Percentiles rank a stretch among this genome's conserved stretches.
These are phyloP conservation scores for Escovopsis weberi DNA, from an alignment of 2,329 filamentous ascomycete genomes.

Conservation along the genomic window DNA sequence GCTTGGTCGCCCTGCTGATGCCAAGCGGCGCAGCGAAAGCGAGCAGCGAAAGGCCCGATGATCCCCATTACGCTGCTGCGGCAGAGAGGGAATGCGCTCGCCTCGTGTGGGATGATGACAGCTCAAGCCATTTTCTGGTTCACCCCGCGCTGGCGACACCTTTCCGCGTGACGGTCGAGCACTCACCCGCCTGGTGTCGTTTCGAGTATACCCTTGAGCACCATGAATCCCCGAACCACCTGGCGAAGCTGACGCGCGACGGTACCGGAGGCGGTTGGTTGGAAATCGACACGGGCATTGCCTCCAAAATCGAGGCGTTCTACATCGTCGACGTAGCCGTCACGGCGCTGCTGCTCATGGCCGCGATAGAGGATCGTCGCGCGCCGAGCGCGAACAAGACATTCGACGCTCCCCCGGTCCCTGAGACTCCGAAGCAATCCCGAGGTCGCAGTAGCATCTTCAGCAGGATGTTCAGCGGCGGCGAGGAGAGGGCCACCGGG, in stretches of 20 bases:
- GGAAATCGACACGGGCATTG: slow-evolving; percentile 46
- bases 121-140: slow-evolving; percentile 43
- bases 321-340: slow-evolving; percentile 50
- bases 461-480: slow-evolving; percentile 16
- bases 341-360: slow-evolving; percentile 44
- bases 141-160: slow-evolving; percentile 49
- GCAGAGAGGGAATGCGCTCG: slow-evolving; percentile 56
- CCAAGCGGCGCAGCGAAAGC: slow-evolving; percentile 49
- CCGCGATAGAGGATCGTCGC: slow-evolving; percentile 40
- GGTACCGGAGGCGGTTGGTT: slow-evolving; percentile 44
- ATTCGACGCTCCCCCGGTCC: slow-evolving; percentile 43
- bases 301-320: slow-evolving; percentile 43
- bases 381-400: slow-evolving; percentile 27
- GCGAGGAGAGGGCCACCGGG: slow-evolving; percentile 19
- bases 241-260: slow-evolving; percentile 46
- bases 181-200: slow-evolving; percentile 43
- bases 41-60: slow-evolving; percentile 44
- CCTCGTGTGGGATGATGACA: slow-evolving; percentile 57
- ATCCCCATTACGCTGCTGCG: slow-evolving; percentile 43
- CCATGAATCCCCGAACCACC: slow-evolving; percentile 43
- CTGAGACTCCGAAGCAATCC: slow-evolving; percentile 12
- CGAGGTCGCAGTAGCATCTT: slow-evolving; percentile 15
- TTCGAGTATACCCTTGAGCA: slow-evolving; percentile 53
- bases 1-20: slow-evolving; percentile 54
- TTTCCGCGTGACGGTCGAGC: slow-evolving; percentile 45